Percentiles rank a stretch among this genome's conserved stretches.
phyloP scores from a whole-genome alignment of 1,284 basidiomycete species.

The Ustilago cynodontis region DNA sequence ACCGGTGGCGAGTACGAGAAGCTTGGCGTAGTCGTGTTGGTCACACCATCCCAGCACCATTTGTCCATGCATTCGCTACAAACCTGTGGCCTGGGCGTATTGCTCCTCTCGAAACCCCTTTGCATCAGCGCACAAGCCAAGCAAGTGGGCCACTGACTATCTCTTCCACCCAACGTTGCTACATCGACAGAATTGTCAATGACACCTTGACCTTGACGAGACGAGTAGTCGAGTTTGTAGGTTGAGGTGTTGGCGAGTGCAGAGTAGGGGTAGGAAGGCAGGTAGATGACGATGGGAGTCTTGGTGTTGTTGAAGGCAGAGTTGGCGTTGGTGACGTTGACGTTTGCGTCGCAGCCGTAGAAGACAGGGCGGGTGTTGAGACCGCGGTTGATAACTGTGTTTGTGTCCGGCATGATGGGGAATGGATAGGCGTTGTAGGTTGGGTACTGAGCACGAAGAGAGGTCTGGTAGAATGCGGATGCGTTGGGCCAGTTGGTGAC shows the following conservation, averaged over 20 bases:
- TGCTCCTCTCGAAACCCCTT: slow-evolving; percentile 61
- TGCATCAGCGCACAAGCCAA: slow-evolving; percentile 61
- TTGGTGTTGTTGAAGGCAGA: slow-evolving; percentile 61
- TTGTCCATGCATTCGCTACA: slow-evolving; percentile 58
- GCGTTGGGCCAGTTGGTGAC: slow-evolving; percentile 77
- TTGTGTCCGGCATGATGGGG: slow-evolving; percentile 71
- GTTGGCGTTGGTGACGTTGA: slow-evolving; percentile 59
- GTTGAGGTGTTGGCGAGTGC: slow-evolving; percentile 60
- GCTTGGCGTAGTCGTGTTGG: slow-evolving; percentile 48
- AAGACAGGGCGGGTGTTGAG: slow-evolving; percentile 80
- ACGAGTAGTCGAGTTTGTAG: slow-evolving; percentile 70
- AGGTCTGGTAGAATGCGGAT: slow-evolving; percentile 71
- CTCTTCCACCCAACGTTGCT: slow-evolving; percentile 60
- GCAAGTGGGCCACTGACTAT: slow-evolving; percentile 58
- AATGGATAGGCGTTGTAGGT: slow-evolving; percentile 67
- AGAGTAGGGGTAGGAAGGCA: slow-evolving; percentile 73
- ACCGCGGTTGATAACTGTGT: slow-evolving; percentile 77
- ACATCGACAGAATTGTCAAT: slow-evolving; percentile 65
- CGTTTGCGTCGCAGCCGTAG: slow-evolving; percentile 77
- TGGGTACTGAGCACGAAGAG: slow-evolving; percentile 41
- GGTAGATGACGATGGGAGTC: slow-evolving; percentile 71
- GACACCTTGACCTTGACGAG: slow-evolving; percentile 47
- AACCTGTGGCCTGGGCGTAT: slow-evolving; percentile 39
- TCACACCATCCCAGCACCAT: slow-evolving; percentile 68
- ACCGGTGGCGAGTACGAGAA: slow-evolving; percentile 58